phyloP scores from a whole-genome alignment of 805 yeast genomes.

The Clavispora carvajalis region DNA sequence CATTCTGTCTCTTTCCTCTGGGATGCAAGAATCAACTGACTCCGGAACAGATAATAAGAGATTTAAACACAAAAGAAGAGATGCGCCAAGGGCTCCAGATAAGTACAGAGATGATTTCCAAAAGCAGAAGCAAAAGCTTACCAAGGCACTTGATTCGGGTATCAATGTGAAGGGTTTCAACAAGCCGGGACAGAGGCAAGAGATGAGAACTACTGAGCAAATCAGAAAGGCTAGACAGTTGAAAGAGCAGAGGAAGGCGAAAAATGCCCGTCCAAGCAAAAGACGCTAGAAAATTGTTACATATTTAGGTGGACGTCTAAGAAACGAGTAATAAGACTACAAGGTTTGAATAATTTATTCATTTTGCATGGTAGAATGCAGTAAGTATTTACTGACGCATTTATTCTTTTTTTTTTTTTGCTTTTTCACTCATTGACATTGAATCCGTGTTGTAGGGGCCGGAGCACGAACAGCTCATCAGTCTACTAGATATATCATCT shows the following conservation, averaged over 20 bases:
- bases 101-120: constrained; percentile 82
- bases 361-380: background rate
- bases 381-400: background rate
- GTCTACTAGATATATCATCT: background rate
- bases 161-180: constrained; percentile 62
- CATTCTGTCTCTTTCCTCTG: constrained; percentile 35
- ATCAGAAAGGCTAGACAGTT: constrained; percentile 71
- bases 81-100: constrained; percentile 90
- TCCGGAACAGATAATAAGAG: constrained; percentile 31
- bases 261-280: constrained; percentile 73
- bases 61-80: constrained; percentile 67
- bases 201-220: constrained; percentile 63
- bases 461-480: background rate
- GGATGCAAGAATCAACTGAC: constrained; percentile 25
- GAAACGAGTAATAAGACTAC: background rate
- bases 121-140: constrained; percentile 75
- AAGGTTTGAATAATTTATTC: background rate
- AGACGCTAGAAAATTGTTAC: constrained; percentile 11
- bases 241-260: constrained; percentile 69
- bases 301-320: background rate
- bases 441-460: too few relatives aligned
- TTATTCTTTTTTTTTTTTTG: background rate
- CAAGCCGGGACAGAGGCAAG: constrained; percentile 44
- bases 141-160: constrained; percentile 75
- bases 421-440: too few relatives aligned